A percentile compares a stretch with the other conserved stretches of the same genome.
These are phyloP conservation scores for Aspergillus conjunctus DNA, from an alignment of 495 filamentous ascomycete species.

Conservation along the genomic window DNA sequence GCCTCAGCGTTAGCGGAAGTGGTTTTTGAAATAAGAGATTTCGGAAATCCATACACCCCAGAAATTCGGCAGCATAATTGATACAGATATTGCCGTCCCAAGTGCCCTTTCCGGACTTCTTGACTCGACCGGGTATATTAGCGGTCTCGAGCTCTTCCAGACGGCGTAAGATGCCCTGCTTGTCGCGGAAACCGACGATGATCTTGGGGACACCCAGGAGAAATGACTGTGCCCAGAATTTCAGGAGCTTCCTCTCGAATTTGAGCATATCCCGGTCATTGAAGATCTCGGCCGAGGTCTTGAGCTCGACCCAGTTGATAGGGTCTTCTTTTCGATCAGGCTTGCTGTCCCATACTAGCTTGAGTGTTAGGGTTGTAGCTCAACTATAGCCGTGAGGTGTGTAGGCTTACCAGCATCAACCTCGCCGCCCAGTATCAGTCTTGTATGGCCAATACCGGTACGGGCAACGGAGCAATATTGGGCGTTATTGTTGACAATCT, in stretches of 20 bases:
- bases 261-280: constrained; percentile 65
- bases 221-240: constrained; percentile 96
- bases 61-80: constrained; percentile 76
- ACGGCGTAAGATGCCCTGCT: constrained; percentile 67
- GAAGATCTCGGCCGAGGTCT: constrained; percentile 75
- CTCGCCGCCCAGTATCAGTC: constrained; percentile 85
- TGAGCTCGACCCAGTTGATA: constrained; percentile 92
- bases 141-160: constrained; percentile 78
- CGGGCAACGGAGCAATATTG: constrained; percentile 94
- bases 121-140: constrained; percentile 72
- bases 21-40: neutral
- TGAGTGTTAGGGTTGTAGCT: neutral
- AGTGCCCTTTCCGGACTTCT: constrained; percentile 57
- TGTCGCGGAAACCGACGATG: constrained; percentile 82
- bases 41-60: constrained; percentile 61
- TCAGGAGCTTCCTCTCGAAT: constrained; percentile 87
- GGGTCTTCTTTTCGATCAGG: constrained; percentile 63
- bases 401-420: constrained; percentile 76
- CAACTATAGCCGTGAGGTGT: neutral
- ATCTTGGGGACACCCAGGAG: constrained; percentile 90
- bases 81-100: constrained; percentile 95
- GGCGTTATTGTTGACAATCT: constrained; percentile 79
- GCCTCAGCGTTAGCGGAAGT: neutral
- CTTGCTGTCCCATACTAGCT: constrained; percentile 78
- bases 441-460: constrained; percentile 74